phyloP scores from a whole-genome alignment of 257 asterid genomes.

The Solanum peruvianum region DNA sequence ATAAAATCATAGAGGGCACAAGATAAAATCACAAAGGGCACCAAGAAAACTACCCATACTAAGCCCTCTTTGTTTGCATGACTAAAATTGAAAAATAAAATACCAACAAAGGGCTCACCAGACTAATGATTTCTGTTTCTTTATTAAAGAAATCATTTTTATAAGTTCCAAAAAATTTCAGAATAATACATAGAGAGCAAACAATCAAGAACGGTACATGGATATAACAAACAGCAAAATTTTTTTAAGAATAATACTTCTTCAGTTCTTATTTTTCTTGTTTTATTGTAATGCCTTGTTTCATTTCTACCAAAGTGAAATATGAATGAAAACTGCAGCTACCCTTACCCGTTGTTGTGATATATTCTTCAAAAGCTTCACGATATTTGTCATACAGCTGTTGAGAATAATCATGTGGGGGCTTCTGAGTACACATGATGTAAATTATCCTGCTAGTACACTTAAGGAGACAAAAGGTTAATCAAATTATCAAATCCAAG shows the following conservation, averaged over 20 bases:
- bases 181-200: neutral
- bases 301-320: neutral
- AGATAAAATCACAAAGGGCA: neutral
- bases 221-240: neutral
- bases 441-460: slow-evolving; percentile 60
- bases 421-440: slow-evolving; percentile 95
- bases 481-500: neutral
- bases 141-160: neutral
- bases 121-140: neutral
- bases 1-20: neutral
- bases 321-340: neutral
- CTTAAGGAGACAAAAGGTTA: slow-evolving; percentile 9
- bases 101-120: neutral
- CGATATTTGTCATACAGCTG: slow-evolving; percentile 81
- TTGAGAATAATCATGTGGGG: slow-evolving; percentile 96
- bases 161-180: neutral
- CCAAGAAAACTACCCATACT: neutral
- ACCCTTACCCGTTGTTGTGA: slow-evolving; percentile 55
- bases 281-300: neutral
- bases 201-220: neutral
- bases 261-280: neutral
- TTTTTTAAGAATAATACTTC: neutral
- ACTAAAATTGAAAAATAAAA: neutral
- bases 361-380: slow-evolving; percentile 78
- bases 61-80: neutral